Base-by-base conservation (phyloP, 108 stramenopile genomes). In the Conticribra weissflogii region DNA sequence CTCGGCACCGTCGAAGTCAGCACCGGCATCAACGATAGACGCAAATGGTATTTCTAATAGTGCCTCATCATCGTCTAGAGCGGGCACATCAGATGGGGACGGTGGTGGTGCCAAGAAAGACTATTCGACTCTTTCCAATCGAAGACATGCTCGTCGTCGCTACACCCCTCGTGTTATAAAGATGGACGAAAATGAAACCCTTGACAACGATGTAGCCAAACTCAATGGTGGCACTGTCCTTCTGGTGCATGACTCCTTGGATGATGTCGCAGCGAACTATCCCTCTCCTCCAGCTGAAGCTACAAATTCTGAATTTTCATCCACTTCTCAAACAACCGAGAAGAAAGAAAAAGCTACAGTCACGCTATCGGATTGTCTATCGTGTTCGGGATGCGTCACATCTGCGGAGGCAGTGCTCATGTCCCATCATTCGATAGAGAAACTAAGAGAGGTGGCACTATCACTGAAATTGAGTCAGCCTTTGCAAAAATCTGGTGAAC, bases 381-480 rank as follows among this genome's bases (percentile, higher is more conserved):
- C 99, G 12, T 99, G 99, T 74, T 85, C 85, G 24, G 99, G 99
- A 54, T 99, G 99, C 72, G 96, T 99, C 47, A 99, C 99, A 32
- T 97, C 98, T 27, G 97, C 99, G 2, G 99, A 99, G 84, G 91
- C 98, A 2, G 98, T 99, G 1, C 77, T 99, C 36, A 78, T 99
- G 82, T 83, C 92, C 47, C 89, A 96, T 61, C 98, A 99, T 81
- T 92, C 86, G 33, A 70, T 88, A 16, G 55, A 76, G 14, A 77
- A 74, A 41, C 54, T 89, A 31, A 59, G 68, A 60, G 71, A 74
- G 58, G 57, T 66, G n/a, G 66, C 57, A 14, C 28, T 48, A 9
- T 27, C 63, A 22, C 55, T 33, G 52, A n/a, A 61, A 55, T n/a
- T n/a, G n/a, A n/a, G n/a, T n/a, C n/a, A n/a, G n/a, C n/a, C n/a